These are phyloP conservation scores for Paramecium pentaurelia DNA, from an alignment of 73 alveolate species.

Conservation along the genomic window DNA sequence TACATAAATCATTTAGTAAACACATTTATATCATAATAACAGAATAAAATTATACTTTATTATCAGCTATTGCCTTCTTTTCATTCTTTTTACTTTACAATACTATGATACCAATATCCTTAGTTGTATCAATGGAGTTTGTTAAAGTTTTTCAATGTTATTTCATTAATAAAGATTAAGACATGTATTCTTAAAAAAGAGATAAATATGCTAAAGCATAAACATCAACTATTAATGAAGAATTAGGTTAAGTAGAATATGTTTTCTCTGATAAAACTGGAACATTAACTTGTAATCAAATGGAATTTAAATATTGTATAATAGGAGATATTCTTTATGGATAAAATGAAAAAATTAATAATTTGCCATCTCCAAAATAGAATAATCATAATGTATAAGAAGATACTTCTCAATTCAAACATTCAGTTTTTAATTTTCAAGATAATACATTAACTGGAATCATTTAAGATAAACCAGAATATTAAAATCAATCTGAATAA, in stretches of 20 bases:
- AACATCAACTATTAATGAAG: slow-evolving; percentile 98
- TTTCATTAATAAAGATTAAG: slow-evolving; percentile 79
- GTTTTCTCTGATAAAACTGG: slow-evolving; percentile 99
- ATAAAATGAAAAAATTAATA: background rate
- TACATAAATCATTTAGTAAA: background rate
- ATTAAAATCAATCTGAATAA: background rate
- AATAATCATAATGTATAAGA: background rate
- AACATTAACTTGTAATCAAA: slow-evolving; percentile 96
- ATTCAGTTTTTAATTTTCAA: slow-evolving; percentile 40
- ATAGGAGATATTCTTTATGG: slow-evolving; percentile 55
- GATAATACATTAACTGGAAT: slow-evolving; percentile 41
- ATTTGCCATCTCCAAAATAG: background rate
- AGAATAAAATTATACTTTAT: background rate
- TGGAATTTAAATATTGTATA: slow-evolving; percentile 94
- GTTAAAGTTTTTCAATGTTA: slow-evolving; percentile 85
- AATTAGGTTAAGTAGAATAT: slow-evolving; percentile 98
- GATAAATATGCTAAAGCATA: slow-evolving; percentile 88
- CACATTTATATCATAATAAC: background rate
- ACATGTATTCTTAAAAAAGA: slow-evolving; percentile 75
- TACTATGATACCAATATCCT: slow-evolving; percentile 95
- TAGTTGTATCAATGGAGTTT: slow-evolving; percentile 95
- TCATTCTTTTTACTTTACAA: slow-evolving; percentile 92
- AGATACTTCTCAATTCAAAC: background rate
- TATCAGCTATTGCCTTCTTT: slow-evolving; percentile 61
- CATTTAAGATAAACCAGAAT: background rate